Percentiles rank a stretch among this genome's conserved stretches.
These are phyloP conservation scores for Aschersonia sp. DNA, from an alignment of 2,329 filamentous ascomycete genomes.

Conservation along the genomic window DNA sequence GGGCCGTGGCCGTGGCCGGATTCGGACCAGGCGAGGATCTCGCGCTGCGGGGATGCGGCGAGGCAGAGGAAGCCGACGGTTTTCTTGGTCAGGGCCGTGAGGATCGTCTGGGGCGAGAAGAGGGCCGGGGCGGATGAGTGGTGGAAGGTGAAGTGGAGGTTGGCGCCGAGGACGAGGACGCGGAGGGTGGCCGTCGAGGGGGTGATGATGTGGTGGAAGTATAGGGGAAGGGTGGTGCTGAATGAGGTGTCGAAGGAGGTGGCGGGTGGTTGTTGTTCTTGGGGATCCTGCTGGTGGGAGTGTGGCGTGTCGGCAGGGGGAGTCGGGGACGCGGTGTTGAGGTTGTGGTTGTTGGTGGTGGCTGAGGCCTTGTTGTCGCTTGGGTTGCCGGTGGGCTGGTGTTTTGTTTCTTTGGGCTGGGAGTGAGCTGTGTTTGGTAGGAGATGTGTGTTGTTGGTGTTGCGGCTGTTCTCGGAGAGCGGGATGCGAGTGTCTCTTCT, in stretches of 20 bases:
- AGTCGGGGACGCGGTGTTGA: too few species aligned
- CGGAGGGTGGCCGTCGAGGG: slow-evolving; percentile 9
- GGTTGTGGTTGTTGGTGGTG: too few species aligned
- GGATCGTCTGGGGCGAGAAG: slow-evolving; percentile 3
- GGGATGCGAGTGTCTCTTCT: too few species aligned
- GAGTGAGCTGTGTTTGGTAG: too few species aligned
- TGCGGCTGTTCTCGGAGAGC: too few species aligned
- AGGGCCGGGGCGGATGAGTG: slow-evolving; percentile 11
- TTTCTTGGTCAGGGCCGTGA: slow-evolving; percentile 11
- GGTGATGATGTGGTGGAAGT: slow-evolving; percentile 18
- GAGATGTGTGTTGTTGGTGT: too few species aligned
- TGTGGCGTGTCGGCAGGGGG: neutral
- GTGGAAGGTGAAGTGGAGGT: slow-evolving; percentile 14
- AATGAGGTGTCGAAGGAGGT: slow-evolving; percentile 10
- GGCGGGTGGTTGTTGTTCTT: neutral
- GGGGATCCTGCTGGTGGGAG: neutral
- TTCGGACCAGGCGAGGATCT: slow-evolving; percentile 17
- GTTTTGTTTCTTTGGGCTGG: too few species aligned
- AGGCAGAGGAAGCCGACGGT: slow-evolving; percentile 18
- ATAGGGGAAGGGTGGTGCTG: slow-evolving; percentile 9
- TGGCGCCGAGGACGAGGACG: slow-evolving; percentile 17
- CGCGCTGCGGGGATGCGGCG: slow-evolving; percentile 5
- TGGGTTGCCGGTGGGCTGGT: too few species aligned
- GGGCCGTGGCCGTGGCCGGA: slow-evolving; percentile 17
- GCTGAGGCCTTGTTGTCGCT: too few species aligned